phyloP scores from a whole-genome alignment of 192 early-diverging fungal species.

The Backusella sp. region DNA sequence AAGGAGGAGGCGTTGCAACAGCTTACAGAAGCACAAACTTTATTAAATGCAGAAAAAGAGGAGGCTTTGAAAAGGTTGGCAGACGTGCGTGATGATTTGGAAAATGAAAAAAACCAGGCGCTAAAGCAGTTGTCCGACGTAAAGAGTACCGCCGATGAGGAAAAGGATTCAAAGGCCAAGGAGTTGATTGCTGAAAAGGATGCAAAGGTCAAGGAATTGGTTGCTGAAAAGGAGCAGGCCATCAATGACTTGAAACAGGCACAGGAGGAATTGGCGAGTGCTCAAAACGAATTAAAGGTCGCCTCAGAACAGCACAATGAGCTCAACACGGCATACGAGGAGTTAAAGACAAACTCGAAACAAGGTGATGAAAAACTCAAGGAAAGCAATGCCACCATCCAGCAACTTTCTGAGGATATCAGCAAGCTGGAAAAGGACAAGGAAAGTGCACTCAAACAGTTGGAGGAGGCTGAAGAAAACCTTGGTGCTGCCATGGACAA shows the following conservation, averaged over 20 bases:
- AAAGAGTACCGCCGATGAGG: not conserved
- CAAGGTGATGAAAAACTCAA: not conserved
- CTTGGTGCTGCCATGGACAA: conserved; percentile 40
- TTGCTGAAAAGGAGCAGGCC: not conserved
- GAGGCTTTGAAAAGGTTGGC: not conserved
- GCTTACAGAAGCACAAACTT: not conserved
- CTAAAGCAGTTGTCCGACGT: not conserved
- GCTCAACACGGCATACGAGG: not conserved
- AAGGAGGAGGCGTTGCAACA: not conserved
- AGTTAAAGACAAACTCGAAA: not conserved
- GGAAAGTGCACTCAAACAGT: not conserved
- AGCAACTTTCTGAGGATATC: not conserved
- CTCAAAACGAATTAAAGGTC: not conserved
- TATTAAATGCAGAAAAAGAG: not conserved
- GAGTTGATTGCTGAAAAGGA: not conserved
- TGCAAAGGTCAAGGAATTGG: not conserved
- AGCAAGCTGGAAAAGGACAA: not conserved
- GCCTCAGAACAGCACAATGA: not conserved
- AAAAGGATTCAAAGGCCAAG: not conserved
- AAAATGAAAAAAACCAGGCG: conserved; percentile 10
- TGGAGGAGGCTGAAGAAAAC: conserved; percentile 20
- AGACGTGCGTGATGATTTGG: not conserved
- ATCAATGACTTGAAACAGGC: not conserved
- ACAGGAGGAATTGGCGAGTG: not conserved
- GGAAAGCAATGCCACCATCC: not conserved